These are phyloP conservation scores for Ophiosphaerella korrae DNA, from an alignment of 2,329 filamentous ascomycete species.

Conservation along the genomic window DNA sequence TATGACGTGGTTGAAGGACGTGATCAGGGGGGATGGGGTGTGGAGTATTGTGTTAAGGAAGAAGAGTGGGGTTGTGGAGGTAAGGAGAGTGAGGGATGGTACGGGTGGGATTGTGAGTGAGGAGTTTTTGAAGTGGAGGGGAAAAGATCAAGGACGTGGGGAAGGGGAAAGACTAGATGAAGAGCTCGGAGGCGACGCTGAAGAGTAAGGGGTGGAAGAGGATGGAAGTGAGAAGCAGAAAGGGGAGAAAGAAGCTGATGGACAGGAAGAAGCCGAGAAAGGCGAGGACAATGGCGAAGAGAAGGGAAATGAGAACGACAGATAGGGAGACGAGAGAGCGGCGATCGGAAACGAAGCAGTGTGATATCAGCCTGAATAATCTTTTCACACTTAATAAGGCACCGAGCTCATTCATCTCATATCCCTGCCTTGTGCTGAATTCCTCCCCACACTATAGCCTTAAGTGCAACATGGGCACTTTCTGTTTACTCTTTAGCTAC, in stretches of 20 bases:
- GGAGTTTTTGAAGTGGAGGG: constrained; percentile 76
- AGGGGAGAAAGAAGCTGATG: background rate
- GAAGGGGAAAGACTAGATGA: background rate
- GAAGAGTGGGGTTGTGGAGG: constrained; percentile 69
- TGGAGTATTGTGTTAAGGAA: constrained; percentile 77
- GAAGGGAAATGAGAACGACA: background rate
- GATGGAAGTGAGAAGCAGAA: background rate
- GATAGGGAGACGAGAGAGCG: too few species aligned
- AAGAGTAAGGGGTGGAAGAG: background rate
- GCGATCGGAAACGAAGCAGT: too few species aligned
- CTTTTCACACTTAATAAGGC: too few species aligned
- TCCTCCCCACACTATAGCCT: too few species aligned
- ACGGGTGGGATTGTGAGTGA: constrained; percentile 77
- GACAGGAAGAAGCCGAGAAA: background rate
- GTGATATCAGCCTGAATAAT: too few species aligned
- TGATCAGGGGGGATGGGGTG: constrained; percentile 70
- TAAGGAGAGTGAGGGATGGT: constrained; percentile 75
- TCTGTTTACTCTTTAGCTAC: too few species aligned
- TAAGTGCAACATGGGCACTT: too few species aligned
- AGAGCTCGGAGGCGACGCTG: too few species aligned
- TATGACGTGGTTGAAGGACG: constrained; percentile 72
- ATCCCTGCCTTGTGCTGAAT: too few species aligned
- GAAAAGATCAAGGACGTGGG: background rate
- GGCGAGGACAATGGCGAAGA: background rate
- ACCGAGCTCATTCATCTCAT: too few species aligned